These are phyloP conservation scores for Naganishia antarctica DNA, from an alignment of 768 basidiomycete species.

Conservation along the genomic window DNA sequence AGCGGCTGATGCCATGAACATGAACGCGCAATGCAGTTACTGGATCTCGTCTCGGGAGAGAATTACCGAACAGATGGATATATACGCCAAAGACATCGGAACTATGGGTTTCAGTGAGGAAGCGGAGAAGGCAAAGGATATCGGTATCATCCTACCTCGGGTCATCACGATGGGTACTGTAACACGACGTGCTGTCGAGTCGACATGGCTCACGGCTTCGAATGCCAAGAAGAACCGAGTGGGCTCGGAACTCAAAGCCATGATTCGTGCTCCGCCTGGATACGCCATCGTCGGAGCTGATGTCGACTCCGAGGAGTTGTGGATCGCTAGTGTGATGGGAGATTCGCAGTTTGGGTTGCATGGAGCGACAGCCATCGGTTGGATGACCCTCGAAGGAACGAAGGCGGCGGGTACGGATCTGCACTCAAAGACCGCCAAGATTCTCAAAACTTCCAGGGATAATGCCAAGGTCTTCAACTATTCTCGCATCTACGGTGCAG, in stretches of 20 bases:
- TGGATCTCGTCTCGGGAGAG: constrained; percentile 94
- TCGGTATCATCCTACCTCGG: constrained; percentile 86
- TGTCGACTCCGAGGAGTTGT: constrained; percentile 96
- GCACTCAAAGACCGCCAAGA: constrained; percentile 91
- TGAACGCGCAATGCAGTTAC: constrained; percentile 93
- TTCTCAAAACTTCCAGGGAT: constrained; percentile 86
- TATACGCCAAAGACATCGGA: constrained; percentile 61
- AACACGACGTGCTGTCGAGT: constrained; percentile 93
- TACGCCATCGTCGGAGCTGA: constrained; percentile 96
- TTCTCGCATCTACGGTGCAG: constrained; percentile 97
- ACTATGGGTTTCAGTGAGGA: constrained; percentile 56
- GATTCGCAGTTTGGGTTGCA: constrained; percentile 96
- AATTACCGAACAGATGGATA: constrained; percentile 84
- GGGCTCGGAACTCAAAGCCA: constrained; percentile 96
- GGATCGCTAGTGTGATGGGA: constrained; percentile 98
- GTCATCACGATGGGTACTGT: constrained; percentile 98
- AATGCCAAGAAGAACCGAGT: constrained; percentile 97
- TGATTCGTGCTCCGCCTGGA: constrained; percentile 89
- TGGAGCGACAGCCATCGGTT: constrained; percentile 92
- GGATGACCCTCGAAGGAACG: constrained; percentile 99
- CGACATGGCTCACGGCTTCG: constrained; percentile 95
- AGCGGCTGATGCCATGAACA: constrained; percentile 76
- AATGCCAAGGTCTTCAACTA: constrained; percentile 98
- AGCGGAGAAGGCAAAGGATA: constrained; percentile 36
- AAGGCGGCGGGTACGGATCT: constrained; percentile 91